Evolutionary conservation across 2,329 filamentous ascomycete genomes (phyloP), one percentile per base, ranked within the genome.

Genomic region (Colletotrichum limetticola): DNA sequence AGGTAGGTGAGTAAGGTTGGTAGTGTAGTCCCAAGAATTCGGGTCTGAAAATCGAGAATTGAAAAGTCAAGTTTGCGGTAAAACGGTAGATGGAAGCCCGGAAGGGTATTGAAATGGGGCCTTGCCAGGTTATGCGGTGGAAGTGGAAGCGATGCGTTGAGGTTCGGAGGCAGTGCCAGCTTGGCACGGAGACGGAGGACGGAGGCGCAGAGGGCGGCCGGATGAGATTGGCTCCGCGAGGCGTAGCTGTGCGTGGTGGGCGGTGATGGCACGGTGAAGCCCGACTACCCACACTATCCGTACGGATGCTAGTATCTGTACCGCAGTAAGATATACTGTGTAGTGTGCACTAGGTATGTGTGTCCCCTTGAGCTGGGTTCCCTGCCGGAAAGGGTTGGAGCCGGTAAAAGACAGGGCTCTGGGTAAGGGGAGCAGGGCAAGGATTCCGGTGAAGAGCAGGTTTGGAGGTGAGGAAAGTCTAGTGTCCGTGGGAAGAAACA

Each of bases 181-280:
- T 59, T 26, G 55, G 16, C 49, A 30, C 58, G 53, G 58, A 24
- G 59, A 65, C 70, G 60, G 70, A 58, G 59, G 55, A 69, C 52
- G 59, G 46, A 72, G 70, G 32, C 66, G 66, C 42, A 55, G 53
- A 59, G 12, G 37, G 9, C 9, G 26, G 52, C 60, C 55, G 70
- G 59, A 42, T 55, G 24, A 60, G 65, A 35, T 64, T 59, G 24
- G 30, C 26, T 26, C 69, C 42, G 69, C 42, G 59, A 66, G 69
- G 59, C 59, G 59, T 72, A 56, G 69, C 42, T 59, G 37, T 69
- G 58, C 16, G 66, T 9, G 24, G 69, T 72, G 69, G 32, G 65
- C 57, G 57, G 35, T 22, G 37, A 52, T 67, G n/a, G 59, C 32
- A 26, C 59, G 65, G 66, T 56, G 59, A 65, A 32, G 70, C 64